Evolutionary conservation across 257 asterid genomes (phyloP).

Genomic region (Anisodus acutangulus): DNA sequence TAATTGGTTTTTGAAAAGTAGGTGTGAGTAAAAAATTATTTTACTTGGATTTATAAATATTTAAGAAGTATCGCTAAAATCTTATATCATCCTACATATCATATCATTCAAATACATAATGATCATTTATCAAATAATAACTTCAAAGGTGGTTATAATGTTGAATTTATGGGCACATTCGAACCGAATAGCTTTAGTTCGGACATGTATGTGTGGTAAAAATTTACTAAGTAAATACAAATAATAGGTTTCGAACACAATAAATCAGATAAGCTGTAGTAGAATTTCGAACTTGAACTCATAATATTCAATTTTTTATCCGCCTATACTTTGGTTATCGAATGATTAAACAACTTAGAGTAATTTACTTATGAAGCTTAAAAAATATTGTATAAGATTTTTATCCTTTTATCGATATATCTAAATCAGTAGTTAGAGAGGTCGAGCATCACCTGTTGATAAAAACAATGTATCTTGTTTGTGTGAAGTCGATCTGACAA

Average conservation of each 20-base stretch:
- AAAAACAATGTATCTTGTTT: background rate
- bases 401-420: background rate
- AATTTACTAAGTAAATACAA: too few relatives aligned
- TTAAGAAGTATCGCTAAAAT: background rate
- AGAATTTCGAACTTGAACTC: background rate
- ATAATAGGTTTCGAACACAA: too few relatives aligned
- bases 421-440: background rate
- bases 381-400: background rate
- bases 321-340: background rate
- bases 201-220: background rate
- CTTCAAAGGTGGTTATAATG: background rate
- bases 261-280: too few relatives aligned
- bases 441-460: rapidly evolving
- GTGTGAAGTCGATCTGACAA: background rate
- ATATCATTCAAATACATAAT: background rate
- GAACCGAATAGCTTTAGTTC: background rate
- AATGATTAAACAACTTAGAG: background rate
- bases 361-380: background rate
- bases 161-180: background rate
- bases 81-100: background rate
- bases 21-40: background rate
- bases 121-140: background rate
- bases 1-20: background rate
- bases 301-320: background rate
- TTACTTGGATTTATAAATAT: background rate